Evolutionary conservation across 2,329 filamentous ascomycete species (phyloP).

Genomic region (Verticillium tricorpus): DNA sequence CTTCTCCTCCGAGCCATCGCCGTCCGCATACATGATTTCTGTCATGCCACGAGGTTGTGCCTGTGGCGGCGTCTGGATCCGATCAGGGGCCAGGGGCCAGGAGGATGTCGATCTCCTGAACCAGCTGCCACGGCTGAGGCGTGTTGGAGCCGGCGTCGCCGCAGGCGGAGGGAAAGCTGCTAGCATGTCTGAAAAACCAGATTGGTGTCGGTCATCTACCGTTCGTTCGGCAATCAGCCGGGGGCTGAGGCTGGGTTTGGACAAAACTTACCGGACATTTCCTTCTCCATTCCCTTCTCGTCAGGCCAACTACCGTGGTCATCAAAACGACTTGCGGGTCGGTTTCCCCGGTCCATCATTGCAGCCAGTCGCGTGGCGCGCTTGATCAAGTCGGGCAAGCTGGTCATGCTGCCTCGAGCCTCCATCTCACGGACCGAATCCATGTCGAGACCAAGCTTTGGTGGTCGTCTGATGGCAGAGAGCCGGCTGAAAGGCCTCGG

Average conservation of each 20-base stretch:
- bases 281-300: conserved; percentile 37
- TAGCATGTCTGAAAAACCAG: conserved; percentile 60
- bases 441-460: conserved; percentile 63
- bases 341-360: conserved; percentile 78
- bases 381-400: conserved; percentile 83
- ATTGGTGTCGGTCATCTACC: conserved; percentile 41
- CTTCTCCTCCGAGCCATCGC: conserved; percentile 22
- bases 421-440: conserved; percentile 78
- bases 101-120: conserved; percentile 30
- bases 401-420: conserved; percentile 83
- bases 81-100: conserved; percentile 42
- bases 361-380: conserved; percentile 82
- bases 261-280: conserved; percentile 30
- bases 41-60: conserved; percentile 7
- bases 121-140: conserved; percentile 43
- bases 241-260: conserved; percentile 2
- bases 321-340: conserved; percentile 56
- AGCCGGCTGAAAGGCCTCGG: conserved; percentile 37
- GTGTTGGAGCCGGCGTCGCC: conserved; percentile 34
- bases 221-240: background rate
- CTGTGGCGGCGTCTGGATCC: conserved; percentile 5
- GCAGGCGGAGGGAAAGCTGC: conserved; percentile 61
- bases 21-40: conserved; percentile 11
- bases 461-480: conserved; percentile 60
- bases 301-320: conserved; percentile 47